phyloP scores from a whole-genome alignment of 106 monocot genomes.

The Dioscorea zingiberensis region DNA sequence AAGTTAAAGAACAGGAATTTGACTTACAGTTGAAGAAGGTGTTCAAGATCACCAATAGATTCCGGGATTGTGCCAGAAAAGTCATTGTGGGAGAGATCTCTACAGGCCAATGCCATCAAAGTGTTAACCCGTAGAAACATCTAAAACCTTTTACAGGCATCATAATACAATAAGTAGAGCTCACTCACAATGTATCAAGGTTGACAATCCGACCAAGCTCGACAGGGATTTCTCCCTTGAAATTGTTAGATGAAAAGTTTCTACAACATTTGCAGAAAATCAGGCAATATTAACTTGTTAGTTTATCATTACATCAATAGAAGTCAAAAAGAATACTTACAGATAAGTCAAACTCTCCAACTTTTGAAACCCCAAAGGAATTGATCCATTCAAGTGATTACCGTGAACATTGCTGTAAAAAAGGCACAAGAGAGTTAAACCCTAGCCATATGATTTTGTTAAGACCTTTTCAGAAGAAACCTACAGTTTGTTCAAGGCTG shows the following conservation, averaged over 20 bases:
- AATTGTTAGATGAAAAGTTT: constrained; percentile 89
- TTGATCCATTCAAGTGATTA: constrained; percentile 76
- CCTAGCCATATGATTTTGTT: not conserved
- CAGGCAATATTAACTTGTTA: not conserved
- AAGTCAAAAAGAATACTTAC: constrained; percentile 38
- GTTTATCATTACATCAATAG: too few species aligned
- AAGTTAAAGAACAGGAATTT: not conserved
- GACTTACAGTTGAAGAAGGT: constrained; percentile 86
- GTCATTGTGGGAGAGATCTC: constrained; percentile 83
- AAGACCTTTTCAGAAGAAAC: constrained; percentile 1
- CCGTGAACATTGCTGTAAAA: constrained; percentile 80
- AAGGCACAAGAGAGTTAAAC: not conserved
- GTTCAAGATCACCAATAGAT: constrained; percentile 91
- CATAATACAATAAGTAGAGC: too few species aligned
- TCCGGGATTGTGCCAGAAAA: constrained; percentile 79
- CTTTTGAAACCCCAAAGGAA: constrained; percentile 74
- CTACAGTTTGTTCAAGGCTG: constrained; percentile 87
- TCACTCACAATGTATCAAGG: constrained; percentile 85
- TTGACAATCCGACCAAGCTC: constrained; percentile 83
- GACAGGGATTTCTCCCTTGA: constrained; percentile 65
- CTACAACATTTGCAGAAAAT: constrained; percentile 15
- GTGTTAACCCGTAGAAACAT: not conserved
- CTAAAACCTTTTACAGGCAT: too few species aligned
- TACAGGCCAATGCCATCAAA: constrained; percentile 13
- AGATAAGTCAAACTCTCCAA: constrained; percentile 83